Conservation (phyloP, 1,284 basidiomycete genomes). For the Tausonia pullulans region DNA sequence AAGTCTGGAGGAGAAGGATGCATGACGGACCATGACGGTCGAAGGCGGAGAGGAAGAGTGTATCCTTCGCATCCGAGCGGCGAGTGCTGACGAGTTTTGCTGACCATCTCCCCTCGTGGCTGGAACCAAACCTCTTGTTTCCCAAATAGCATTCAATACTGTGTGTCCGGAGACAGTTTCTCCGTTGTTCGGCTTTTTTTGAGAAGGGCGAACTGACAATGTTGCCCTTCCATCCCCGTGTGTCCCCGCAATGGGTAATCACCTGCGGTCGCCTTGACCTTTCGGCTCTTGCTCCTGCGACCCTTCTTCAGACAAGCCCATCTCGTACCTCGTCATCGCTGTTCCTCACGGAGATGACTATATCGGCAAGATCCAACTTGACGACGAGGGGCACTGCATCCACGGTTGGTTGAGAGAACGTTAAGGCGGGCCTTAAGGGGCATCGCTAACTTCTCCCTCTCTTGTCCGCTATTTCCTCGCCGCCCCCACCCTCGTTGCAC, state of each 20-base stretch:
- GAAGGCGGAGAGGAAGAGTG: too few species aligned
- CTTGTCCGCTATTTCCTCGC: too few species aligned
- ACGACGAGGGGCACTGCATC: constrained; percentile 12
- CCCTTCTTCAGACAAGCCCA: background rate
- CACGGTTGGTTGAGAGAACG: background rate
- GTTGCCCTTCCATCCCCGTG: background rate
- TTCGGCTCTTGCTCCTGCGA: background rate
- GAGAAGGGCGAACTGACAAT: background rate
- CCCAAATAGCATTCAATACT: constrained; percentile 5
- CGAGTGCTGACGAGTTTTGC: too few species aligned
- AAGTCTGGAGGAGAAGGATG: too few species aligned
- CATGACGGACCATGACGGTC: too few species aligned
- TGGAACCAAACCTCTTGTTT: too few species aligned
- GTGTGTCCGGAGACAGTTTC: background rate
- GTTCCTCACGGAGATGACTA: constrained; percentile 4
- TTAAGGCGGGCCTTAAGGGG: background rate
- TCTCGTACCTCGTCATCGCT: constrained; percentile 2
- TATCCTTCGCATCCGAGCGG: too few species aligned
- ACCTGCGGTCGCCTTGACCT: background rate
- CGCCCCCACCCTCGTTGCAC: too few species aligned
- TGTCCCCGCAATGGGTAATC: background rate
- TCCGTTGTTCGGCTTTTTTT: background rate
- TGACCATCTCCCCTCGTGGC: too few species aligned
- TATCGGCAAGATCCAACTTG: constrained; percentile 10
- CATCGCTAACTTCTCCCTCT: too few species aligned